These are phyloP conservation scores for Luvunga scandens DNA, from an alignment of 345 rosid genomes.

Conservation along the genomic window DNA sequence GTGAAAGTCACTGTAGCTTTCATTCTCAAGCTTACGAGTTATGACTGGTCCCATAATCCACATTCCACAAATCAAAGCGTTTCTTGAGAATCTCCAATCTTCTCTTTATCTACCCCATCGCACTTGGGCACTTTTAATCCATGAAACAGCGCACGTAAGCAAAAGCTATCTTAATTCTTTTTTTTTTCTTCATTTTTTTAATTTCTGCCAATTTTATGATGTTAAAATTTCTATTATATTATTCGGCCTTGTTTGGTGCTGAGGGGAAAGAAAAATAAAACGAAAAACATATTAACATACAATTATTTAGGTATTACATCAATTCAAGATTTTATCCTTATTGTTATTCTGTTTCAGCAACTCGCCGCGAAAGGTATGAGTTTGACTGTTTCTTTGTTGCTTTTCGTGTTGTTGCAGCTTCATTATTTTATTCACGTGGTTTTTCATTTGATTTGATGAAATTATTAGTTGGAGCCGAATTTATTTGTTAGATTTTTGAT, in stretches of 20 bases:
- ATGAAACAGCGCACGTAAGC: neutral
- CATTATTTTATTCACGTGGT: neutral
- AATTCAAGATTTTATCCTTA: neutral
- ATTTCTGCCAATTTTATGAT: neutral
- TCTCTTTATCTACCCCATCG: no score
- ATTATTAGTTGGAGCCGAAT: neutral
- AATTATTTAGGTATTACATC: neutral
- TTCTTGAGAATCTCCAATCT: neutral
- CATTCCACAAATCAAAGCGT: neutral
- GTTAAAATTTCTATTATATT: neutral
- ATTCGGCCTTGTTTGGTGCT: conserved; percentile 1
- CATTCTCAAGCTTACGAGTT: neutral
- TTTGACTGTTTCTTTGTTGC: neutral
- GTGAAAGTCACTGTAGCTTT: neutral
- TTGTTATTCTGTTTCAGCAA: neutral
- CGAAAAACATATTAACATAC: neutral
- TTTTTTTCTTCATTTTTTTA: neutral
- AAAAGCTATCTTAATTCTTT: neutral
- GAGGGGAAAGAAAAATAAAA: neutral
- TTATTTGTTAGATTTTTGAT: neutral
- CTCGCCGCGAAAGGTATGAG: neutral
- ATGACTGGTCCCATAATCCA: neutral
- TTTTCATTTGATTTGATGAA: neutral
- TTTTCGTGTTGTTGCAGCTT: neutral
- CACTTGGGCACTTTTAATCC: neutral